Conservation (phyloP, 2,329 filamentous ascomycete species). For the Cylindrodendrum hubeiense region DNA sequence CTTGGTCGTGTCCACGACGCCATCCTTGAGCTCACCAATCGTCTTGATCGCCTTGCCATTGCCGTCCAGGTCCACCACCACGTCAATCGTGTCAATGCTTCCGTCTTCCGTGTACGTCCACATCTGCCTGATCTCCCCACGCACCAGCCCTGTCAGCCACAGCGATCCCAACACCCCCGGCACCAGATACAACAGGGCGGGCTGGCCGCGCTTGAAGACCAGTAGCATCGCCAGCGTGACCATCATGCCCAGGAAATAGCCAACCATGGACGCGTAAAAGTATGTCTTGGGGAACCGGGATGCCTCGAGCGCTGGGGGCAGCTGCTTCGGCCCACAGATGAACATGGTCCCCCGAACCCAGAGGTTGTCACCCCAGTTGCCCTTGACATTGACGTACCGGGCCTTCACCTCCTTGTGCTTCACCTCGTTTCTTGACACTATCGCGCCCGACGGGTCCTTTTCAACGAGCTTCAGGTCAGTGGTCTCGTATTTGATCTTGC, state of each 20-base stretch:
- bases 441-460: slow-evolving; percentile 47
- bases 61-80: slow-evolving; percentile 66
- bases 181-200: slow-evolving; percentile 91
- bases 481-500: slow-evolving; percentile 66
- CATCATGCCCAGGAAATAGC: slow-evolving; percentile 84
- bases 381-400: slow-evolving; percentile 70
- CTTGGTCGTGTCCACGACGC: slow-evolving; percentile 52
- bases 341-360: slow-evolving; percentile 69
- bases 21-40: slow-evolving; percentile 52
- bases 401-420: slow-evolving; percentile 64
- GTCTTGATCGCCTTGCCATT: slow-evolving; percentile 60
- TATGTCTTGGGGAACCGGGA: slow-evolving; percentile 83
- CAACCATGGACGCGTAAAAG: slow-evolving; percentile 81
- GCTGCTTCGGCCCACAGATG: slow-evolving; percentile 35
- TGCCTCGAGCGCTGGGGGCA: slow-evolving; percentile 52
- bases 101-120: slow-evolving; percentile 86
- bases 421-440: slow-evolving; percentile 51
- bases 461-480: slow-evolving; percentile 50
- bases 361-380: slow-evolving; percentile 85
- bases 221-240: slow-evolving; percentile 82
- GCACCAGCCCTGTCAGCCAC: slow-evolving; percentile 78
- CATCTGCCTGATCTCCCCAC: slow-evolving; percentile 80
- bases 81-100: slow-evolving; percentile 65
- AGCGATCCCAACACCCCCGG: slow-evolving; percentile 82
- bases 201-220: slow-evolving; percentile 84